Base-by-base conservation (phyloP, 768 basidiomycete genomes). In the Trametes sanguinea region DNA sequence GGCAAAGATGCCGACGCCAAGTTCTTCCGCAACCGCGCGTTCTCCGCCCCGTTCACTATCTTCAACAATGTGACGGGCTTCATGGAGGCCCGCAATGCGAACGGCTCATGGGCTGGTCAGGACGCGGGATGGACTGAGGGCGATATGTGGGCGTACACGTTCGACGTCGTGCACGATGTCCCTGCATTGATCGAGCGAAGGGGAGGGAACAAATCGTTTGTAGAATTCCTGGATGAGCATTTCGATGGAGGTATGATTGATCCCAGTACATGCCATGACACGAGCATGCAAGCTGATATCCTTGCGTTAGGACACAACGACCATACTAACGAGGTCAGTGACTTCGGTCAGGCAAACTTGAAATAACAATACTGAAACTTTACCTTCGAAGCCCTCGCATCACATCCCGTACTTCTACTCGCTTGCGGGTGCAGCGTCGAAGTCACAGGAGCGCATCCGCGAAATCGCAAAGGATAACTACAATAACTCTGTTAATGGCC, bases 361-460 rank as follows among this genome's bases (percentile, higher is more conserved):
- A 13, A 2, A n/a, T 44, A 11, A 22, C 16, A 2, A 9, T 22
- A 7, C 13, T 40, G 14, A 37, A 13, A 10, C 37, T 3, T 10
- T 40, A 6, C 13, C 35, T 13, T 13, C 30, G 27, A 60, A 90
- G 88, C 91, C 92, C 0, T 91, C 89, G 0, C 92, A 93, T 63
- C 91, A 93, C 70, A 92, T 93, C 45, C 91, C 92, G 0, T 94
- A 93, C 70, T 77, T 93, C 40, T 94, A 94, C 67, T 77, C 88
- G 0, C 75, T 92, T 1, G 88, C 88, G 0, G 87, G 85, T 2
- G 86, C 88, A 0, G 84, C 91, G 0, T 85, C 81, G 37, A 88
- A 85, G 68, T 81, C 88, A 0, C 91, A 92, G 72, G 81, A 83
- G 59, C 83, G 83, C n/a, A 81, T 92, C 5, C 83, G 88, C 13